Percentiles rank a stretch among this genome's conserved stretches.
phyloP scores from a whole-genome alignment of 148 eudicot genomes.

The Spergularia bocconei region DNA sequence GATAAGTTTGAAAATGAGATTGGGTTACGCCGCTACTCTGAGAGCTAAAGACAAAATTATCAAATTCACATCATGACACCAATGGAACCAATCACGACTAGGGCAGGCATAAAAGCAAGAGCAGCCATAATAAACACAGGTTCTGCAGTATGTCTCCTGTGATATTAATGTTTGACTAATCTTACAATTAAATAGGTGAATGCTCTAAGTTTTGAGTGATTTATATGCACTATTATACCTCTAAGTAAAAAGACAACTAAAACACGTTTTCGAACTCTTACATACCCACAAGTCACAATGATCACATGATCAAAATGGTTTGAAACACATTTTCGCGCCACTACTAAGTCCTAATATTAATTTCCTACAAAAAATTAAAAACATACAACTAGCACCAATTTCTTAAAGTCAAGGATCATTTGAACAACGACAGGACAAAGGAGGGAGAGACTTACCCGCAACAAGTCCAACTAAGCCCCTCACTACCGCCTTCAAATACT shows the following conservation, averaged over 20 bases:
- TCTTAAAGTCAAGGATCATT: background rate
- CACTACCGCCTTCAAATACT: conserved; percentile 79
- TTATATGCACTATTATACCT: too few species aligned
- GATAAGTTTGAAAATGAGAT: background rate
- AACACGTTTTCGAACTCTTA: too few species aligned
- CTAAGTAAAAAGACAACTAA: too few species aligned
- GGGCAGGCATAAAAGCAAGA: background rate
- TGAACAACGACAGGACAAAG: background rate
- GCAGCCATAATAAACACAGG: background rate
- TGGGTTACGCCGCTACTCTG: too few species aligned
- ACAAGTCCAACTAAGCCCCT: conserved; percentile 68
- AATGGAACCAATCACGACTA: background rate
- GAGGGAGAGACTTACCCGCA: conserved; percentile 44
- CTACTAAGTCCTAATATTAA: background rate
- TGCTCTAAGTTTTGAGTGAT: background rate
- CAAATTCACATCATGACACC: background rate
- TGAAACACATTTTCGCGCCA: background rate
- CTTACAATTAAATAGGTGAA: background rate
- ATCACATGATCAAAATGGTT: too few species aligned
- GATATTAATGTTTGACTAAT: background rate
- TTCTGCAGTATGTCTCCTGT: background rate
- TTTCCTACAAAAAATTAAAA: background rate
- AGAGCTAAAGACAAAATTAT: too few species aligned
- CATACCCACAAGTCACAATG: too few species aligned
- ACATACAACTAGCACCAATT: background rate